These are phyloP conservation scores for Dicorynia guianensis DNA, from an alignment of 306 rosid species.

Conservation along the genomic window DNA sequence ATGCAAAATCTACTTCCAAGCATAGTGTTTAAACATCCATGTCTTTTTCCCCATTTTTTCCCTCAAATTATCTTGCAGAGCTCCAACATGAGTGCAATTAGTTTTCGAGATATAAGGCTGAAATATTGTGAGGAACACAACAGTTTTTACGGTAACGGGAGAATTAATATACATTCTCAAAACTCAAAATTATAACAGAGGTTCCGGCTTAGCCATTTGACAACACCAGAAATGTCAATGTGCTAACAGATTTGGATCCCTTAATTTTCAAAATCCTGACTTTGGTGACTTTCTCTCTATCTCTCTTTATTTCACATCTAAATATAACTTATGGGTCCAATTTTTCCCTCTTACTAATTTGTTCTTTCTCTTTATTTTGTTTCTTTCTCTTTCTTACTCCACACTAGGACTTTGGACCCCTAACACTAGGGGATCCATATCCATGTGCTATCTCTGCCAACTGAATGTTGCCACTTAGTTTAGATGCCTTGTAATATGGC, in stretches of 20 bases:
- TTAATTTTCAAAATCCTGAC: too few relatives aligned
- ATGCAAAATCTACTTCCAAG: background rate
- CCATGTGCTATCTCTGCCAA: constrained; percentile 82
- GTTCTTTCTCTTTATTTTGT: too few relatives aligned
- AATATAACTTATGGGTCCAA: too few relatives aligned
- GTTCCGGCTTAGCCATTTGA: constrained; percentile 15
- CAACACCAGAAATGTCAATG: constrained; percentile 29
- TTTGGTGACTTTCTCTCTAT: too few relatives aligned
- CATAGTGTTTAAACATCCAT: background rate
- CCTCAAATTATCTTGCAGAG: background rate
- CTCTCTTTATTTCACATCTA: too few relatives aligned
- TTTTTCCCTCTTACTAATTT: too few relatives aligned
- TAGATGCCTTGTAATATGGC: constrained; percentile 72
- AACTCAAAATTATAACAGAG: background rate
- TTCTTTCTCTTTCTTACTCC: too few relatives aligned
- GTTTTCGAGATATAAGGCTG: background rate
- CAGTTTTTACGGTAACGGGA: background rate
- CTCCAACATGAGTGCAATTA: background rate
- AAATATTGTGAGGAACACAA: background rate
- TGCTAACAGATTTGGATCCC: too few relatives aligned
- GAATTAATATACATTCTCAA: background rate
- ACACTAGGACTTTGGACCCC: too few relatives aligned
- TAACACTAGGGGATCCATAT: too few relatives aligned
- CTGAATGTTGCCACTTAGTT: constrained; percentile 81
- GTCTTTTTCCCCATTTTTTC: background rate